These are phyloP conservation scores for Boeremia lycopersici DNA, from an alignment of 2,329 filamentous ascomycete species.

Conservation along the genomic window DNA sequence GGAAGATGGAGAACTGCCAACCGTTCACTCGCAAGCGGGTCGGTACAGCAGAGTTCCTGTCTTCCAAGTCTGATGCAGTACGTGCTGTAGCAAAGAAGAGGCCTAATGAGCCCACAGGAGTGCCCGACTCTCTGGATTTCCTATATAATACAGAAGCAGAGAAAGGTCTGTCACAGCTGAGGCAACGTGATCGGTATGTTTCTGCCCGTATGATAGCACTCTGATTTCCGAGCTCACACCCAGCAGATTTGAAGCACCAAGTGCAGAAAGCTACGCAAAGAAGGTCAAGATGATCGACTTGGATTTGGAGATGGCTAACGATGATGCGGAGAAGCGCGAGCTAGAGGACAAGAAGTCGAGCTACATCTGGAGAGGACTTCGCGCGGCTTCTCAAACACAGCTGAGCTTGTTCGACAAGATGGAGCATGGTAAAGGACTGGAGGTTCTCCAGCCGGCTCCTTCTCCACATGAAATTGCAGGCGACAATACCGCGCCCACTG, in stretches of 20 bases:
- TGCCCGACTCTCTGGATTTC: conserved; percentile 60
- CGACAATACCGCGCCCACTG: conserved; percentile 41
- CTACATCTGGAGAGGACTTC: conserved; percentile 87
- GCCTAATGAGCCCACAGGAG: conserved; percentile 58
- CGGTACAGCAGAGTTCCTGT: conserved; percentile 69
- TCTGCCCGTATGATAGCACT: neutral
- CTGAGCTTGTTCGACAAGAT: conserved; percentile 85
- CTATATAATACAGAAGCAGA: conserved; percentile 69
- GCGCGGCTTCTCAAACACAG: conserved; percentile 75
- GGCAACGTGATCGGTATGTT: conserved; percentile 61
- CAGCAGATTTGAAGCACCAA: conserved; percentile 70
- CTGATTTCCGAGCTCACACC: conserved; percentile 31
- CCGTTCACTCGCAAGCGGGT: conserved; percentile 80
- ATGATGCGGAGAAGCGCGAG: conserved; percentile 63
- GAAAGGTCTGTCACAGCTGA: conserved; percentile 71
- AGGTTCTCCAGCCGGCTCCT: conserved; percentile 53
- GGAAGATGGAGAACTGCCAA: conserved; percentile 95
- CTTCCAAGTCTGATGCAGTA: conserved; percentile 69
- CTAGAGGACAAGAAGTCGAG: conserved; percentile 77
- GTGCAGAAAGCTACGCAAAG: conserved; percentile 71
- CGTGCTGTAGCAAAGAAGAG: conserved; percentile 74
- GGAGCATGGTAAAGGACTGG: conserved; percentile 72
- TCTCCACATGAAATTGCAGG: conserved; percentile 42
- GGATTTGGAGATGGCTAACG: conserved; percentile 81
- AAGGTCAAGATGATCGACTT: conserved; percentile 81